Percentiles rank a stretch among this genome's conserved stretches.
Conservation (phyloP, 2,329 filamentous ascomycete species). For the Lachnellula arida region DNA sequence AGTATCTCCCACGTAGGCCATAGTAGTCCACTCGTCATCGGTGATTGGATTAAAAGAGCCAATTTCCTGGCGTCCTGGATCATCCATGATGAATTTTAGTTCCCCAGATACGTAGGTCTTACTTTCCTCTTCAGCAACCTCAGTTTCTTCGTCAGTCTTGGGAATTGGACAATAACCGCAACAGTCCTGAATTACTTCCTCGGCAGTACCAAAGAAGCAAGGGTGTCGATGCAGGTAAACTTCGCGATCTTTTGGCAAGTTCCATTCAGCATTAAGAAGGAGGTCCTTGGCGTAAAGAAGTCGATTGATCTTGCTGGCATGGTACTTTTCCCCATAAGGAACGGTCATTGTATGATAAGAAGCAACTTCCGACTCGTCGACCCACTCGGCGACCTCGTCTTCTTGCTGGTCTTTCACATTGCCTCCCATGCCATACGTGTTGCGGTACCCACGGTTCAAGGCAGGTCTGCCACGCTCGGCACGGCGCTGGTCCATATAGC, state of each 20-base stretch:
- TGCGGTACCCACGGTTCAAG: constrained; percentile 39
- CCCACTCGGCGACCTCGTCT: constrained; percentile 81
- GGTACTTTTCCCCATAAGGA: constrained; percentile 58
- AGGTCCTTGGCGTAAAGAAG: constrained; percentile 77
- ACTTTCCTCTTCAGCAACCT: constrained; percentile 64
- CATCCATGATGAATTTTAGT: constrained; percentile 70
- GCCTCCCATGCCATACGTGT: constrained; percentile 45
- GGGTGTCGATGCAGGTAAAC: constrained; percentile 80
- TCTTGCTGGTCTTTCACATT: constrained; percentile 75
- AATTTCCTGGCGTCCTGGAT: constrained; percentile 72
- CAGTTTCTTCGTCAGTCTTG: constrained; percentile 64
- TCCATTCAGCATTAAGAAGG: constrained; percentile 83
- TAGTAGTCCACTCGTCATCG: constrained; percentile 81
- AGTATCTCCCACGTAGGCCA: constrained; percentile 83
- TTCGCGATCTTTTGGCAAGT: constrained; percentile 67
- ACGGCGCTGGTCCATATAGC: constrained; percentile 66
- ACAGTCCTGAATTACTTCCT: constrained; percentile 74
- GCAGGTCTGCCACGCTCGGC: constrained; percentile 66
- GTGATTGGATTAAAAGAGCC: constrained; percentile 76
- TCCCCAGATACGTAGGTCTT: constrained; percentile 73
- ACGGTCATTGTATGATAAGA: constrained; percentile 76
- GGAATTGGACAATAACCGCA: constrained; percentile 74
- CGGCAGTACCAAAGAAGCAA: constrained; percentile 73
- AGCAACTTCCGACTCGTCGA: constrained; percentile 69
- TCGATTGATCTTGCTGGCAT: constrained; percentile 72